phyloP scores from a whole-genome alignment of 495 filamentous ascomycete species.

The Lasiosphaeria miniovina region DNA sequence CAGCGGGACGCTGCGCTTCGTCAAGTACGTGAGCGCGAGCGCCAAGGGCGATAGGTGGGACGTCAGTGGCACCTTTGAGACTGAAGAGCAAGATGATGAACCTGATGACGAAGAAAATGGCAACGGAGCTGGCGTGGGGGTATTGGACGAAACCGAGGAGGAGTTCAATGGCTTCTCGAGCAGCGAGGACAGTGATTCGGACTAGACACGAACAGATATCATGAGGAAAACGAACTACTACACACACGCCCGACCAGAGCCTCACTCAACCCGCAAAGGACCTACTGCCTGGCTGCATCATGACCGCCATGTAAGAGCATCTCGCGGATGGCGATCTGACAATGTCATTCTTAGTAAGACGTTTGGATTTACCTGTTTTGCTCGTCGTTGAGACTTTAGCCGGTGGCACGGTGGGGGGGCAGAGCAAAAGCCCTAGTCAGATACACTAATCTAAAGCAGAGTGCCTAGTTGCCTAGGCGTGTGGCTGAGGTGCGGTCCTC shows the following conservation, averaged over 20 bases:
- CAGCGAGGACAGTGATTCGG: slow-evolving; percentile 42
- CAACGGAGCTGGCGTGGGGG: slow-evolving; percentile 22
- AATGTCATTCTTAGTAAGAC: slow-evolving; percentile 7
- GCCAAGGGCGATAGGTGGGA: slow-evolving; percentile 95
- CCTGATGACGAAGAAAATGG: slow-evolving; percentile 29
- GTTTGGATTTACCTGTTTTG: background rate
- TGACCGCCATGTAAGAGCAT: background rate
- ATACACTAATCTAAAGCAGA: too few relatives aligned
- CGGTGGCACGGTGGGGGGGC: too few relatives aligned
- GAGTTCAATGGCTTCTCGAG: slow-evolving; percentile 48
- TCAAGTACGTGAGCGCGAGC: slow-evolving; percentile 85
- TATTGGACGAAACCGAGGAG: slow-evolving; percentile 42
- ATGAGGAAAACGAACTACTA: background rate
- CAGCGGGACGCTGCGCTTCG: slow-evolving; percentile 79
- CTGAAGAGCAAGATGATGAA: slow-evolving; percentile 46
- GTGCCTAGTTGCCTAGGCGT: too few relatives aligned
- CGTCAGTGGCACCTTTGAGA: slow-evolving; percentile 65
- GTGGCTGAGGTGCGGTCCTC: too few relatives aligned
- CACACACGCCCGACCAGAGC: background rate
- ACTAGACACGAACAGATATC: slow-evolving; percentile 23
- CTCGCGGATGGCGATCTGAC: slow-evolving; percentile 2
- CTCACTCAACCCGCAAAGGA: background rate
- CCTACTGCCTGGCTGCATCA: background rate
- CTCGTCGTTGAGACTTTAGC: background rate
- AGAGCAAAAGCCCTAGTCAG: too few relatives aligned